phyloP scores from a whole-genome alignment of 192 early-diverging fungal genomes.

The Tieghemiomyces parasiticus region DNA sequence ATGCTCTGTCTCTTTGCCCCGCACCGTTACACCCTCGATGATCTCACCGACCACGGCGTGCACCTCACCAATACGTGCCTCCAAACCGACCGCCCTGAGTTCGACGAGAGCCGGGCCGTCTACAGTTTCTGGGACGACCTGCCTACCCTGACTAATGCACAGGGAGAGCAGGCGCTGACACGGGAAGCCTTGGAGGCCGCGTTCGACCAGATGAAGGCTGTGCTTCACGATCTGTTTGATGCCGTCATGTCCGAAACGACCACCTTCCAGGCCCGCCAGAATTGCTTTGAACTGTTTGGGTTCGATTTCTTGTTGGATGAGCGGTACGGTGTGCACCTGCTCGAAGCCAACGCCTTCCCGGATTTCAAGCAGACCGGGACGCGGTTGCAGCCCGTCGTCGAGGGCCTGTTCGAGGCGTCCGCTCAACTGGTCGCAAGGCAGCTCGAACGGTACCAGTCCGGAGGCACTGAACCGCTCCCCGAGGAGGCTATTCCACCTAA shows the following conservation, averaged over 20 bases:
- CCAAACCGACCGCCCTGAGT: conserved; percentile 28
- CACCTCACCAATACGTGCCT: conserved; percentile 55
- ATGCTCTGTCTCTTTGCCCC: conserved; percentile 51
- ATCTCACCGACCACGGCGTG: conserved; percentile 29
- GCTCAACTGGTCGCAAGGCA: not conserved
- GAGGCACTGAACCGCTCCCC: not conserved
- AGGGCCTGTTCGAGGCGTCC: conserved; percentile 40
- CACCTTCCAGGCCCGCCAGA: conserved; percentile 43
- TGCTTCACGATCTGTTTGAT: conserved; percentile 39
- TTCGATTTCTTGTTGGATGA: conserved; percentile 49
- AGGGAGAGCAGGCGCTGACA: conserved; percentile 15
- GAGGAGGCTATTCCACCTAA: not conserved
- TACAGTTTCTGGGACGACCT: conserved; percentile 37
- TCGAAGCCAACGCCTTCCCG: conserved; percentile 53
- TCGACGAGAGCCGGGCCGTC: conserved; percentile 36
- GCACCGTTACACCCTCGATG: conserved; percentile 21
- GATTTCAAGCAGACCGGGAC: conserved; percentile 53
- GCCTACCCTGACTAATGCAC: not conserved
- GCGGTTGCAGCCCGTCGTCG: conserved; percentile 31
- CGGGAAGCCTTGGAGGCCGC: conserved; percentile 23
- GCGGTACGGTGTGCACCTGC: conserved; percentile 28
- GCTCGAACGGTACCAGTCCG: not conserved
- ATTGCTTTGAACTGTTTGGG: conserved; percentile 51
- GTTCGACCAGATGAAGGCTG: conserved; percentile 38
- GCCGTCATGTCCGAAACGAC: conserved; percentile 39